Conservation (phyloP, 176 grass and related monocot genomes). For the Carex pumila region DNA sequence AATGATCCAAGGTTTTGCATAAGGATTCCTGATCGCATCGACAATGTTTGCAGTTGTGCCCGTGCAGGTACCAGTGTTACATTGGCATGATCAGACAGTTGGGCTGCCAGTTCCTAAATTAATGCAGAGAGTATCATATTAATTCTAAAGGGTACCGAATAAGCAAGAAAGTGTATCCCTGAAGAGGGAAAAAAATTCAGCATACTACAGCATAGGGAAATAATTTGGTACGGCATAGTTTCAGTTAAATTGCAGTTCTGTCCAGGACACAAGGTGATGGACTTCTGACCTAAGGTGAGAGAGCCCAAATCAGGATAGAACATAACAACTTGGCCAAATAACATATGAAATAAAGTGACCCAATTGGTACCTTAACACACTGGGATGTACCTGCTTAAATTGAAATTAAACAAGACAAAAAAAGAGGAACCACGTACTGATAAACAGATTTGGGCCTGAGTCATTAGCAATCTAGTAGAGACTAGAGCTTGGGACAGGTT, state of each 20-base stretch:
- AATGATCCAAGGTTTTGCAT: slow-evolving; percentile 87
- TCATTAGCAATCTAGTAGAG: slow-evolving; percentile 16
- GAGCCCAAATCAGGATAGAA: neutral
- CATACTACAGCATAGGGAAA: neutral
- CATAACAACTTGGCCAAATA: neutral
- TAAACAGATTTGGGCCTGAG: slow-evolving; percentile 12
- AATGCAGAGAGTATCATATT: slow-evolving; percentile 29
- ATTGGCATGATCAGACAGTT: slow-evolving; percentile 55
- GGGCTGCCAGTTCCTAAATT: slow-evolving; percentile 55
- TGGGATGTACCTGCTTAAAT: neutral
- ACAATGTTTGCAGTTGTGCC: slow-evolving; percentile 51
- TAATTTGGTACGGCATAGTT: slow-evolving; percentile 18
- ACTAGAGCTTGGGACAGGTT: slow-evolving; percentile 4
- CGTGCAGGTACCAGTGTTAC: slow-evolving; percentile 38
- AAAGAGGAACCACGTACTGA: neutral
- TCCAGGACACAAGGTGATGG: slow-evolving; percentile 15
- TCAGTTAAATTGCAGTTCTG: neutral
- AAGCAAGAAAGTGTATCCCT: slow-evolving; percentile 8
- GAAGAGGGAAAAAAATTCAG: neutral
- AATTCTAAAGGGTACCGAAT: neutral
- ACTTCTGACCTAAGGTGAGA: neutral
- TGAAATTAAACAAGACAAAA: neutral
- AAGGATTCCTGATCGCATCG: slow-evolving; percentile 41
- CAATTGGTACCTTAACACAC: neutral
- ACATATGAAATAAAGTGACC: neutral